Evolutionary conservation across 768 basidiomycete species (phyloP), one percentile per base, ranked within the genome.

Genomic region (Lactifluus subvellereus): DNA sequence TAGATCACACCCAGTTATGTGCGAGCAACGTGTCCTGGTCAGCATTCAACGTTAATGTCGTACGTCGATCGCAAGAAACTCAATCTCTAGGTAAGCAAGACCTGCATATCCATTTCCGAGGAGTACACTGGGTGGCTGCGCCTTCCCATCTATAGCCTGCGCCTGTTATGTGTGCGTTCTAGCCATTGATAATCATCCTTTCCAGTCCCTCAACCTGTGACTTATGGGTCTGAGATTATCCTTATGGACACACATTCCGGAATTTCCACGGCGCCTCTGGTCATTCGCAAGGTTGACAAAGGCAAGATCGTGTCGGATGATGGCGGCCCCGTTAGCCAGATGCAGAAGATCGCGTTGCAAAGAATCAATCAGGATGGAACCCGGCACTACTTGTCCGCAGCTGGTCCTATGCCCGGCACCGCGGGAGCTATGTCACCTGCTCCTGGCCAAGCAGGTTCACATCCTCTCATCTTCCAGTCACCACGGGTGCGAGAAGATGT

Each of bases 261-360:
- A 37, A 89, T 91, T 61, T 84, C 88, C 1, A 94, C 91, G 0
- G 86, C 91, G 7, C 89, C 92, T 0, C 80, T 96, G 47, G 79
- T 92, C 66, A 89, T 98, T 57, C 89, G 92, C 65, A 95, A 95
- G 74, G 91, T 98, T 33, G 93, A 95, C 74, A 94, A 94, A 70
- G 90, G 90, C 33, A 80, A 86, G 62, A 88, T 95, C 42, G 84
- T 85, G n/a, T 77, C 81, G n/a, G 91, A 94, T 68, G 89, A 94
- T 70, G 90, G 89, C 20, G 91, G 93, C 6, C 94, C 93, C 47
- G 90, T 98, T 66, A 94, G 91, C 70, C 94, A 96, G 74, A 92
- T 98, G 86, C 94, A 98, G 77, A 93, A 95, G 77, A 90, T 98
- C 65, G 94, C 94, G 2, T 77, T 98, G 48, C 89, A 94, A 70